A percentile compares a stretch with the other conserved stretches of the same genome.
phyloP scores from a whole-genome alignment of 1,284 basidiomycete genomes.

The Fomitopsis schrenkii region DNA sequence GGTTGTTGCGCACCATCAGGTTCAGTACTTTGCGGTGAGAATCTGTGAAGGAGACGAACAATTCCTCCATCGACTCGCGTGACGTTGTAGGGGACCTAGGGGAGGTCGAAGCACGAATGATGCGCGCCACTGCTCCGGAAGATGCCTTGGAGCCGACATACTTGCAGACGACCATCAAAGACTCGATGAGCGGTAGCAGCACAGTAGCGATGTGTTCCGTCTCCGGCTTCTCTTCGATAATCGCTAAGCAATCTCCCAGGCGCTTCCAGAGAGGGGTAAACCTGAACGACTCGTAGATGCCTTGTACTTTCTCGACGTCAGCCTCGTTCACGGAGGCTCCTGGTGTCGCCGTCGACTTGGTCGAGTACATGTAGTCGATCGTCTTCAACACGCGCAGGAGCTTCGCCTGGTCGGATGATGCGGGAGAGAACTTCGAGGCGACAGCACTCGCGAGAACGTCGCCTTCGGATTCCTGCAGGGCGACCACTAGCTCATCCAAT shows the following conservation, averaged over 20 bases:
- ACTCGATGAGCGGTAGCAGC: conserved; percentile 87
- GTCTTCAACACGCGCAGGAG: conserved; percentile 91
- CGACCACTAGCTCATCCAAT: conserved; percentile 68
- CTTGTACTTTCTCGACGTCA: conserved; percentile 77
- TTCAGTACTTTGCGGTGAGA: conserved; percentile 94
- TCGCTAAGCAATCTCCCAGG: conserved; percentile 79
- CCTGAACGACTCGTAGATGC: conserved; percentile 85
- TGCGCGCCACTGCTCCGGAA: conserved; percentile 38
- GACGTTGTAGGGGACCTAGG: conserved; percentile 64
- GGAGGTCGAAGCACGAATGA: conserved; percentile 54
- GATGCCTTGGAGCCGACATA: conserved; percentile 70
- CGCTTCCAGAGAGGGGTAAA: conserved; percentile 85
- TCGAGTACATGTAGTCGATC: conserved; percentile 91
- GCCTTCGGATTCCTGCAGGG: conserved; percentile 52
- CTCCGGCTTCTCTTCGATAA: conserved; percentile 77
- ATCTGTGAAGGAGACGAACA: conserved; percentile 94
- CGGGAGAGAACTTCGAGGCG: conserved; percentile 85
- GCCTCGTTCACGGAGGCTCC: conserved; percentile 32
- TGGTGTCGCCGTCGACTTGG: conserved; percentile 45
- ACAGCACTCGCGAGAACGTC: conserved; percentile 64
- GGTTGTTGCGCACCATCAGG: conserved; percentile 97
- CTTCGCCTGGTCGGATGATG: conserved; percentile 91
- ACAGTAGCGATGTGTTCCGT: conserved; percentile 89
- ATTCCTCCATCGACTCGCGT: conserved; percentile 76
- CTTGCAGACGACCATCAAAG: conserved; percentile 98